phyloP scores from a whole-genome alignment of 1,284 basidiomycete genomes.

The Trametes hirsuta region DNA sequence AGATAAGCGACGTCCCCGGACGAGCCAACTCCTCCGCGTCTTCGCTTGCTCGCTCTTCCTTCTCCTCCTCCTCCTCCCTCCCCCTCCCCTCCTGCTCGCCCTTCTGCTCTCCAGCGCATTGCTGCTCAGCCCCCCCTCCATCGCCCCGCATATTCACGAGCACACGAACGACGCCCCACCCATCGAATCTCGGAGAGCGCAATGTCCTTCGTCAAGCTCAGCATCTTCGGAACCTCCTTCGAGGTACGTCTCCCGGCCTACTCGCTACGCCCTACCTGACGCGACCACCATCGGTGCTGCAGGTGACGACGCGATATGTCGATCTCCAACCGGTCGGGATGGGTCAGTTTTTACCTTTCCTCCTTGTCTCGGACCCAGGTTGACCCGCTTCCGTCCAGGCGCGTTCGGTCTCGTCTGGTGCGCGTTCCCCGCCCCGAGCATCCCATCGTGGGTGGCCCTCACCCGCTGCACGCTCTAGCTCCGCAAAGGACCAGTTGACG shows the following conservation, averaged over 20 bases:
- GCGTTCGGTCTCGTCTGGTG: constrained; percentile 97
- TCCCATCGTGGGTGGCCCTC: background rate
- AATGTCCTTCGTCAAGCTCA: constrained; percentile 97
- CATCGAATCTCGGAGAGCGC: background rate
- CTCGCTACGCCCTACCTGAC: background rate
- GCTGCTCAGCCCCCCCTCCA: background rate
- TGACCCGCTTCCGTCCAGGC: constrained; percentile 47
- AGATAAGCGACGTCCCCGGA: constrained; percentile 21
- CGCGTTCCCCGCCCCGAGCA: constrained; percentile 25
- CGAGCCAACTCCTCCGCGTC: background rate
- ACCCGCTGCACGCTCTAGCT: constrained; percentile 51
- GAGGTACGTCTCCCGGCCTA: constrained; percentile 55
- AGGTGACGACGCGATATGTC: constrained; percentile 98
- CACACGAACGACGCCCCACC: background rate
- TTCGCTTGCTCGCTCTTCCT: background rate
- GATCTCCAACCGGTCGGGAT: constrained; percentile 99
- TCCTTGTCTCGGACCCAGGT: constrained; percentile 19
- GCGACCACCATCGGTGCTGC: constrained; percentile 33
- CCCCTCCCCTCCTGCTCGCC: background rate
- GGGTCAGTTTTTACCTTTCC: constrained; percentile 60
- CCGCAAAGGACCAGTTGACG: constrained; percentile 97
- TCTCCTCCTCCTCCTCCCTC: constrained; percentile 1
- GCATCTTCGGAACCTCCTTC: constrained; percentile 96
- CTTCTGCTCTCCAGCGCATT: background rate
- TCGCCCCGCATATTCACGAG: background rate